A percentile compares a stretch with the other conserved stretches of the same genome.
These are phyloP conservation scores for Trichoderma sp. DNA, from an alignment of 2,329 filamentous ascomycete genomes.

Conservation along the genomic window DNA sequence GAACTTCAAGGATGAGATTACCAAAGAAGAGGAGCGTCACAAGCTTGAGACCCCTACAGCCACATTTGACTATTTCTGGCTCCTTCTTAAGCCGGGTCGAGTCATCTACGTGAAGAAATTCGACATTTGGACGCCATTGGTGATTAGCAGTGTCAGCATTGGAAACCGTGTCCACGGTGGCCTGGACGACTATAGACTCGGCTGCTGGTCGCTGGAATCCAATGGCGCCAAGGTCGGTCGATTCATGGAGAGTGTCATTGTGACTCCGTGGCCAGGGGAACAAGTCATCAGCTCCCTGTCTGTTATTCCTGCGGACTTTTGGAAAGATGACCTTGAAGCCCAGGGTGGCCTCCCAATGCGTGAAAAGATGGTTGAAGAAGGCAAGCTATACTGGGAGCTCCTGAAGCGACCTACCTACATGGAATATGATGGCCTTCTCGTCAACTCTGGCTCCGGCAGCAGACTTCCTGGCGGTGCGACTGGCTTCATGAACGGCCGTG, in stretches of 20 bases:
- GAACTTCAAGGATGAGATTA: constrained; percentile 37
- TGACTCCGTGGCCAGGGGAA: constrained; percentile 43
- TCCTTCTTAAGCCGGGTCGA: constrained; percentile 45
- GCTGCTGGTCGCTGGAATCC: constrained; percentile 43
- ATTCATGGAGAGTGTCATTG: constrained; percentile 35
- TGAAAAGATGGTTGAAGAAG: constrained; percentile 40
- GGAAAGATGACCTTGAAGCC: constrained; percentile 36
- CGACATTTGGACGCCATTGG: constrained; percentile 41
- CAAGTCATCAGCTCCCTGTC: constrained; percentile 41
- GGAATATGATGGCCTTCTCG: constrained; percentile 44
- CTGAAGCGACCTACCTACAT: constrained; percentile 45
- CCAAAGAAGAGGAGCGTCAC: constrained; percentile 42
- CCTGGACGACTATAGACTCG: constrained; percentile 30
- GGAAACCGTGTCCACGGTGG: constrained; percentile 17
- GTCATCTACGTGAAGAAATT: constrained; percentile 43
- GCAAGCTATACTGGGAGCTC: constrained; percentile 47
- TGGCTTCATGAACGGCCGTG: constrained; percentile 40
- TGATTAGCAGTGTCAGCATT: constrained; percentile 37
- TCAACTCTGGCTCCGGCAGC: constrained; percentile 30
- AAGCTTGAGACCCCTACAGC: constrained; percentile 37
- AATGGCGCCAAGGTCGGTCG: constrained; percentile 35
- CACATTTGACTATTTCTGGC: constrained; percentile 46
- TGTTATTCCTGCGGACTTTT: constrained; percentile 43
- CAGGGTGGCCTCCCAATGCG: constrained; percentile 34
- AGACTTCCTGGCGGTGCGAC: constrained; percentile 31